These are phyloP conservation scores for Cryptosporidium sp. DNA, from an alignment of 169 alveolate species.

Conservation along the genomic window DNA sequence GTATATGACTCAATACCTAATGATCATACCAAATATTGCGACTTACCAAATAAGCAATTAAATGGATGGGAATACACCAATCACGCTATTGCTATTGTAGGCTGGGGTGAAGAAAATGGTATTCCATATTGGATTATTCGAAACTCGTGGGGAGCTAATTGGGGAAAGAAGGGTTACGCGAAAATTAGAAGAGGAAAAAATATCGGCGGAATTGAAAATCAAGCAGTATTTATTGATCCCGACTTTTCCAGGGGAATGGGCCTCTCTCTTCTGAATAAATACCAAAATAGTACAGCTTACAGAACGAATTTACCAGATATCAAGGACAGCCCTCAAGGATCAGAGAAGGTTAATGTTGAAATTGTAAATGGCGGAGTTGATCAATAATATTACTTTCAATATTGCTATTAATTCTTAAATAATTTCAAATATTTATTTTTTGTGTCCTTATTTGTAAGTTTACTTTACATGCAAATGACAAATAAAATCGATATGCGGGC, in stretches of 20 bases:
- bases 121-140: conserved; percentile 88
- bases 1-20: conserved; percentile 76
- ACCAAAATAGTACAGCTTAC: neutral
- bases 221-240: conserved; percentile 91
- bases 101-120: conserved; percentile 89
- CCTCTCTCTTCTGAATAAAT: conserved; percentile 33
- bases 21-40: conserved; percentile 86
- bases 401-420: neutral
- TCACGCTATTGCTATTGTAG: conserved; percentile 89
- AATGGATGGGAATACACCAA: conserved; percentile 92
- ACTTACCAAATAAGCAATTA: conserved; percentile 84
- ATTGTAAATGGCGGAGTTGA: neutral
- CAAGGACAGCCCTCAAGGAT: neutral
- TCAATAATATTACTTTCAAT: conserved; percentile 1
- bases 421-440: neutral
- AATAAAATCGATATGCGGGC: conserved; percentile 7
- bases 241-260: conserved; percentile 83
- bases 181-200: conserved; percentile 85
- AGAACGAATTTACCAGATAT: neutral
- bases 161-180: conserved; percentile 86
- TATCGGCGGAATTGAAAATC: conserved; percentile 87
- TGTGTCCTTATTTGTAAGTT: neutral
- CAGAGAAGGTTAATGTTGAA: conserved; percentile 8
- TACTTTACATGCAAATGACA: neutral
- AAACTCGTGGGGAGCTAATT: conserved; percentile 87